phyloP scores from a whole-genome alignment of 768 basidiomycete species.

The Cyclocybe aegerita region DNA sequence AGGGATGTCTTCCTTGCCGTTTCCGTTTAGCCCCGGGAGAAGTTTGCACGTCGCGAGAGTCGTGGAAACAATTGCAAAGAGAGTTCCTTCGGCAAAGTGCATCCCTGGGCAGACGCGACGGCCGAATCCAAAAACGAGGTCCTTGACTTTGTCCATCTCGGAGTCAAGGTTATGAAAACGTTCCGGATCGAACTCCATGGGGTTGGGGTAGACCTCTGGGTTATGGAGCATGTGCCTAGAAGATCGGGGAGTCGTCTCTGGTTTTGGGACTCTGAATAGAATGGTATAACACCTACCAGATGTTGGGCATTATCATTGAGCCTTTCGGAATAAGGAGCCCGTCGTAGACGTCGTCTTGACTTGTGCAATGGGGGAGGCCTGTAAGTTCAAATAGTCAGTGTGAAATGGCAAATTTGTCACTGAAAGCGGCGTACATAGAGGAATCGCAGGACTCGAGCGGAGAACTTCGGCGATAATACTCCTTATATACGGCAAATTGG shows the following conservation, averaged over 20 bases:
- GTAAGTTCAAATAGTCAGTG: not conserved
- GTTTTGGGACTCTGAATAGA: not conserved
- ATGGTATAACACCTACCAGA: conserved; percentile 34
- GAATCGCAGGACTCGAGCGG: conserved; percentile 44
- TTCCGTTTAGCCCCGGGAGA: conserved; percentile 25
- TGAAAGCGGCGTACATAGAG: conserved; percentile 30
- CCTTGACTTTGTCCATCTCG: conserved; percentile 29
- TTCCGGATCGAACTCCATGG: conserved; percentile 56
- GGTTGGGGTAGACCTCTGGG: conserved; percentile 48
- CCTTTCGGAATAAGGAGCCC: conserved; percentile 36
- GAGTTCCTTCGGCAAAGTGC: conserved; percentile 27
- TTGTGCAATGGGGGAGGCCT: conserved; percentile 21
- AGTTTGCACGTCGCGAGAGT: conserved; percentile 35
- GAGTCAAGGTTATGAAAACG: conserved; percentile 45
- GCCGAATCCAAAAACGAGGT: conserved; percentile 41
- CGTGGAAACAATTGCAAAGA: conserved; percentile 28
- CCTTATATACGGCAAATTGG: conserved; percentile 47
- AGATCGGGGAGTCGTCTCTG: not conserved
- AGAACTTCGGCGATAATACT: conserved; percentile 45
- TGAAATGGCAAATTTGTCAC: not conserved
- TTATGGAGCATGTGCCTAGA: conserved; percentile 53
- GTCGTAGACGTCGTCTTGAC: conserved; percentile 20
- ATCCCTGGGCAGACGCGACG: conserved; percentile 46
- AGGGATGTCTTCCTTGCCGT: conserved; percentile 23
- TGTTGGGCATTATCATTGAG: conserved; percentile 47